Evolutionary conservation across 805 yeast species (phyloP).

Genomic region (Sungouiella thailandica): DNA sequence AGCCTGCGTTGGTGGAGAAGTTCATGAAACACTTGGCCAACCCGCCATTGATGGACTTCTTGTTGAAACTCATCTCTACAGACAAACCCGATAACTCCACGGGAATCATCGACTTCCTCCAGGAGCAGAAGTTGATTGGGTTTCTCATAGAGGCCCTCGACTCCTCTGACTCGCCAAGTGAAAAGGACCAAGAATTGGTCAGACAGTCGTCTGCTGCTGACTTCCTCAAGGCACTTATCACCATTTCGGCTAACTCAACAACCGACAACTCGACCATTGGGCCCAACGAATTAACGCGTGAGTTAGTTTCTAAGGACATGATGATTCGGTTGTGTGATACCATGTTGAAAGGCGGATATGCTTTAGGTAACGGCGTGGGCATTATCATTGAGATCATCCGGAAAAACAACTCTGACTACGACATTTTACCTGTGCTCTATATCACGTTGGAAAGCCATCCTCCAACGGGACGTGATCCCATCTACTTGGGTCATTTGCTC

Average conservation of each 20-base stretch:
- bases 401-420: slow-evolving; percentile 43
- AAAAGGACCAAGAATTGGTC: slow-evolving; percentile 13
- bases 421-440: slow-evolving; percentile 40
- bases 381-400: slow-evolving; percentile 42
- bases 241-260: slow-evolving; percentile 43
- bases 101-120: slow-evolving; percentile 42
- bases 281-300: slow-evolving; percentile 43
- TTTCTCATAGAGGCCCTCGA: slow-evolving; percentile 33
- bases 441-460: slow-evolving; percentile 43
- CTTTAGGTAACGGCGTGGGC: slow-evolving; percentile 46
- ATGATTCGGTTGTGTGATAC: slow-evolving; percentile 33
- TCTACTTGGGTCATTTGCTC: slow-evolving; percentile 40
- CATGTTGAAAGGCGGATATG: slow-evolving; percentile 44
- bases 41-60: slow-evolving; percentile 44
- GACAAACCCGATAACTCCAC: slow-evolving; percentile 45
- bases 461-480: slow-evolving; percentile 45
- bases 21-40: slow-evolving; percentile 40
- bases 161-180: slow-evolving; percentile 6
- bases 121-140: slow-evolving; percentile 33
- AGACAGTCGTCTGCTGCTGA: slow-evolving; percentile 42
- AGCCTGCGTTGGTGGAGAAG: slow-evolving; percentile 35
- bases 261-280: slow-evolving; percentile 44
- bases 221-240: slow-evolving; percentile 40
- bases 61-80: slow-evolving; percentile 39
- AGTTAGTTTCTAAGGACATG: slow-evolving; percentile 34